phyloP scores from a whole-genome alignment of 2,329 filamentous ascomycete species.

The Ophiocordyceps robertsii region DNA sequence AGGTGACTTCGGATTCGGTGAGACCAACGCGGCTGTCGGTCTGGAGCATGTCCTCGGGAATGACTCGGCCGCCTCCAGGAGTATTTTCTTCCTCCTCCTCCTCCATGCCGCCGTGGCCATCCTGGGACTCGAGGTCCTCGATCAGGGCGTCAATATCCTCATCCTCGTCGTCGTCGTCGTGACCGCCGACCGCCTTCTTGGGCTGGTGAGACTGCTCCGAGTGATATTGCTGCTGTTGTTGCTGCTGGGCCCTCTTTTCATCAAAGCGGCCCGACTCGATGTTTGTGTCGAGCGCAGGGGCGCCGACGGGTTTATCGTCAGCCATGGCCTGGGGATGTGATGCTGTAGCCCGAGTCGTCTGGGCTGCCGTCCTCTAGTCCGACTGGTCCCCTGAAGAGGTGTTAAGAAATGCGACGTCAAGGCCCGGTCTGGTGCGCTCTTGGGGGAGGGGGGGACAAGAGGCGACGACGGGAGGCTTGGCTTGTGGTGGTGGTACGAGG shows the following conservation, averaged over 20 bases:
- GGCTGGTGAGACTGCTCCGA: conserved; percentile 10
- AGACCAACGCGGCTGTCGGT: conserved; percentile 64
- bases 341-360: neutral
- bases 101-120: conserved; percentile 53
- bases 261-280: conserved; percentile 53
- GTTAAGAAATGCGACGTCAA: too few species aligned
- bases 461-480: too few species aligned
- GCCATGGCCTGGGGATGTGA: conserved; percentile 28
- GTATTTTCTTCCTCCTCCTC: conserved; percentile 40
- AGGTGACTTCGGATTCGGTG: conserved; percentile 53
- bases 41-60: conserved; percentile 64
- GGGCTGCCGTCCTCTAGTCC: too few species aligned
- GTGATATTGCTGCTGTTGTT: conserved; percentile 13
- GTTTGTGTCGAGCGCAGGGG: conserved; percentile 47
- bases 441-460: too few species aligned
- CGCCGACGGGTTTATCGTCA: conserved; percentile 36
- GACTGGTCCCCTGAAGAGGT: too few species aligned
- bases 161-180: conserved; percentile 59
- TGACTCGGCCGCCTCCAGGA: conserved; percentile 41
- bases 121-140: conserved; percentile 72
- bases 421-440: too few species aligned
- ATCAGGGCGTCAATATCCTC: conserved; percentile 81
- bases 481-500: neutral
- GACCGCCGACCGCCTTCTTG: conserved; percentile 33
- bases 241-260: conserved; percentile 39